Conservation (phyloP, 192 early-diverging fungal genomes). For the Entomortierella chlamydospora region DNA sequence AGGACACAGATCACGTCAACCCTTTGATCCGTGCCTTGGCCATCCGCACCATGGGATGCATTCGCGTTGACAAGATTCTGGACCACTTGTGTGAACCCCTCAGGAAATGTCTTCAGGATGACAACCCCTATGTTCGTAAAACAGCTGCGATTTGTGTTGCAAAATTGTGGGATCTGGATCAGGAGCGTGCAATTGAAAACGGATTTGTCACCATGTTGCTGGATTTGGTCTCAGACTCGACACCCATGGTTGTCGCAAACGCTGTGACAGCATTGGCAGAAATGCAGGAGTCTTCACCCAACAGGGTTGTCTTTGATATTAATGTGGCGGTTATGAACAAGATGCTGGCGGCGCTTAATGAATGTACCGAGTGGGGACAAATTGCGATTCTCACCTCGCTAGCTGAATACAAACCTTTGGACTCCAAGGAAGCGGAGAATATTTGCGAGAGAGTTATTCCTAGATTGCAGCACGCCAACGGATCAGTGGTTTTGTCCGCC, state of each 20-base stretch:
- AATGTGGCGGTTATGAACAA: constrained; percentile 78
- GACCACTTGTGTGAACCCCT: constrained; percentile 95
- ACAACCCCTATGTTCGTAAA: constrained; percentile 97
- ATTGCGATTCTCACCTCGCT: constrained; percentile 92
- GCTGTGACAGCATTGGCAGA: constrained; percentile 93
- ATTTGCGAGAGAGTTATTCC: constrained; percentile 94
- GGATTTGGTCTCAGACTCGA: constrained; percentile 92
- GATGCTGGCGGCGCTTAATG: constrained; percentile 94
- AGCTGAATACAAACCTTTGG: constrained; percentile 79
- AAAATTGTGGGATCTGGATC: constrained; percentile 94
- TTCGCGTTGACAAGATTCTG: constrained; percentile 94
- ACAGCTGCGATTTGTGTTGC: constrained; percentile 97
- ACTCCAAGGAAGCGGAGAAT: constrained; percentile 85
- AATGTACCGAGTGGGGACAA: constrained; percentile 99
- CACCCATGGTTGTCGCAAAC: constrained; percentile 98
- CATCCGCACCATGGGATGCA: constrained; percentile 98
- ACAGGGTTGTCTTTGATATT: constrained; percentile 80
- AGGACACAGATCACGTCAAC: constrained; percentile 95
- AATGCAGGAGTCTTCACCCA: constrained; percentile 82
- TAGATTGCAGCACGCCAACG: constrained; percentile 95
- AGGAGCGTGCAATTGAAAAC: constrained; percentile 89
- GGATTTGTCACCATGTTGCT: constrained; percentile 89
- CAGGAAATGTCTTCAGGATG: constrained; percentile 90
- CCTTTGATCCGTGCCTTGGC: constrained; percentile 96
- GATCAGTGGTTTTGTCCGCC: constrained; percentile 93